Evolutionary conservation across 2,329 filamentous ascomycete genomes (phyloP).

Genomic region (Fusarium euwallaceae): DNA sequence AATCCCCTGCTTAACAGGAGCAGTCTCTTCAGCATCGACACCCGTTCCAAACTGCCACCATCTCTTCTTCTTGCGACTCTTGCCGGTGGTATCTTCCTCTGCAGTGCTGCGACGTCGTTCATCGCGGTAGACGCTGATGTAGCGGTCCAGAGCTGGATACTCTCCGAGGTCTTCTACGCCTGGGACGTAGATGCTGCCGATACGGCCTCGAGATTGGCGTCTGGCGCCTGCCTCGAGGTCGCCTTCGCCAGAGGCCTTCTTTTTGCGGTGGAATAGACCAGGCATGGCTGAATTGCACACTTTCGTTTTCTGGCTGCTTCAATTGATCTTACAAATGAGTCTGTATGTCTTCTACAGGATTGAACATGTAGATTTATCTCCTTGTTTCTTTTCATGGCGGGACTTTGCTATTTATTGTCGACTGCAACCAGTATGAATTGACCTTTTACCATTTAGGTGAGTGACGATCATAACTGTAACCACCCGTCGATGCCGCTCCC

Average conservation of each 20-base stretch:
- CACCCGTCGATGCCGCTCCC: background rate
- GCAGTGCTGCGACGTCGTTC: slow-evolving; percentile 24
- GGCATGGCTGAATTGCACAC: slow-evolving; percentile 8
- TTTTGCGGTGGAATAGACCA: slow-evolving; percentile 28
- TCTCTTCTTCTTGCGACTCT: slow-evolving; percentile 29
- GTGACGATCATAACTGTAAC: background rate
- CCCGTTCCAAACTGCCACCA: slow-evolving; percentile 32
- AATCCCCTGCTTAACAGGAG: slow-evolving; percentile 7
- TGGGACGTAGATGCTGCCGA: slow-evolving; percentile 9
- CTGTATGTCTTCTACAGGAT: background rate
- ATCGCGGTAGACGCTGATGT: slow-evolving; percentile 36
- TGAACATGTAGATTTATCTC: background rate
- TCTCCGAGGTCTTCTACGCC: slow-evolving; percentile 19
- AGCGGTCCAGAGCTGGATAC: slow-evolving; percentile 29
- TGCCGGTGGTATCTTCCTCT: slow-evolving; percentile 10
- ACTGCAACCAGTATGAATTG: background rate
- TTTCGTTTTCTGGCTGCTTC: background rate
- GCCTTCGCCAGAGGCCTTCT: slow-evolving; percentile 11
- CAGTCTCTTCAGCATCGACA: slow-evolving; percentile 1
- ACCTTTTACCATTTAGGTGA: background rate
- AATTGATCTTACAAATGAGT: background rate
- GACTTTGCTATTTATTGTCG: slow-evolving; percentile 23
- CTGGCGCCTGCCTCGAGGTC: slow-evolving; percentile 23
- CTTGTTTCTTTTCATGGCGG: background rate
- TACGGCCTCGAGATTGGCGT: slow-evolving; percentile 21